These are phyloP conservation scores for Rhodamnia argentea DNA, from an alignment of 345 rosid species.

Conservation along the genomic window DNA sequence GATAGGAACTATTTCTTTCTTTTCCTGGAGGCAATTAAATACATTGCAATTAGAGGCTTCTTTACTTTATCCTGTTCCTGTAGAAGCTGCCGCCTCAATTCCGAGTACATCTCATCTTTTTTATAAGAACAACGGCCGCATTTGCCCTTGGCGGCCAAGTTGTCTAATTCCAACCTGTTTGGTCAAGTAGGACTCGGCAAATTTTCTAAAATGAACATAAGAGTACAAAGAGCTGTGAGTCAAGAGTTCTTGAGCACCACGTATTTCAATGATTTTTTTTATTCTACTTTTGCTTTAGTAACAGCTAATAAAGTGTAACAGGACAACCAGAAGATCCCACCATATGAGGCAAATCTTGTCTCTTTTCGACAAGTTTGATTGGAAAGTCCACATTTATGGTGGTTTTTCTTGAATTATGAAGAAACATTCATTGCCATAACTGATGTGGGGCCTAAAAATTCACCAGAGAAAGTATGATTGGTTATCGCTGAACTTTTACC, in stretches of 20 bases:
- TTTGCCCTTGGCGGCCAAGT: background rate
- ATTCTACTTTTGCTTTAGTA: background rate
- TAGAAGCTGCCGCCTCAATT: constrained; percentile 6
- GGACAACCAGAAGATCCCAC: background rate
- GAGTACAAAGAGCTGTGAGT: background rate
- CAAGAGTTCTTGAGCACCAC: background rate
- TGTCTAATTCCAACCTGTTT: background rate
- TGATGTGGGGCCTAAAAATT: too few species aligned
- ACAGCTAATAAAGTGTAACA: background rate
- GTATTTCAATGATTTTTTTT: background rate
- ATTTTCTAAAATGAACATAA: too few species aligned
- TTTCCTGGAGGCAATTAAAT: background rate
- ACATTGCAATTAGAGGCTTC: background rate
- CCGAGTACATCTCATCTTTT: background rate
- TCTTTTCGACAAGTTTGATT: background rate
- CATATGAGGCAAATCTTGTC: background rate
- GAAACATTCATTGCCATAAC: too few species aligned
- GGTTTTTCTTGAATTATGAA: too few species aligned
- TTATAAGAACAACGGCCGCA: background rate
- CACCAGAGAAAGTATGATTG: too few species aligned
- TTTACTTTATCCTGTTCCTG: background rate
- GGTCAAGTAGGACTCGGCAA: too few species aligned
- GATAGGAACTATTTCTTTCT: too few species aligned
- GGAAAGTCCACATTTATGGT: background rate
- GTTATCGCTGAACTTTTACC: too few species aligned